phyloP scores from a whole-genome alignment of 2,329 filamentous ascomycete species.

The Gyromitra esculenta region DNA sequence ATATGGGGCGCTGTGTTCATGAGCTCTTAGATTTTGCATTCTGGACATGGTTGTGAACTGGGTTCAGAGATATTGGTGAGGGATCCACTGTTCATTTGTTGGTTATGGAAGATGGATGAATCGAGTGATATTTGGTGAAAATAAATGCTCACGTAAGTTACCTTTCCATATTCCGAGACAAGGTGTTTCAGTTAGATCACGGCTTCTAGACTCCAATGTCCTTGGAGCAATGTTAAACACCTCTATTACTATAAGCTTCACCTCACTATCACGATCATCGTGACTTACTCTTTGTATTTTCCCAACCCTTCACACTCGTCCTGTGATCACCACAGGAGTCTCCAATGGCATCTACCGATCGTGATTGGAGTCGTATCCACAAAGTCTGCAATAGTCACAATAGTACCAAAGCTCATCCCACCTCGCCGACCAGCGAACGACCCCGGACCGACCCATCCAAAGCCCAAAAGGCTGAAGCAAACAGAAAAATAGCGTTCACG shows the following conservation, averaged over 20 bases:
- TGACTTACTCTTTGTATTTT: no score
- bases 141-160: no score
- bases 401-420: not conserved
- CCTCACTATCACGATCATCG: no score
- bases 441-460: not conserved
- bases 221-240: no score
- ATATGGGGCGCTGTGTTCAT: not conserved
- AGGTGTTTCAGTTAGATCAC: no score
- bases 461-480: not conserved
- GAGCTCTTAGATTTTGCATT: not conserved
- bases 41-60: not conserved
- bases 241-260: no score
- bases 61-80: not conserved
- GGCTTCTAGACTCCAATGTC: no score
- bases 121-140: slow-evolving; percentile 18
- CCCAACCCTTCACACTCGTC: no score
- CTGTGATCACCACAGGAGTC: no score
- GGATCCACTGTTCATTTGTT: not conserved
- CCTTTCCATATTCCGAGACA: no score
- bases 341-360: no score
- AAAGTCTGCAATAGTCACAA: not conserved
- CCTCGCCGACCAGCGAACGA: not conserved
- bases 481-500: not conserved
- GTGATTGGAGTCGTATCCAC: not conserved
- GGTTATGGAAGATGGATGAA: not conserved